Percentiles rank a stretch among this genome's conserved stretches.
phyloP scores from a whole-genome alignment of 2,329 filamentous ascomycete genomes.

The Aspergillus fumigatus region DNA sequence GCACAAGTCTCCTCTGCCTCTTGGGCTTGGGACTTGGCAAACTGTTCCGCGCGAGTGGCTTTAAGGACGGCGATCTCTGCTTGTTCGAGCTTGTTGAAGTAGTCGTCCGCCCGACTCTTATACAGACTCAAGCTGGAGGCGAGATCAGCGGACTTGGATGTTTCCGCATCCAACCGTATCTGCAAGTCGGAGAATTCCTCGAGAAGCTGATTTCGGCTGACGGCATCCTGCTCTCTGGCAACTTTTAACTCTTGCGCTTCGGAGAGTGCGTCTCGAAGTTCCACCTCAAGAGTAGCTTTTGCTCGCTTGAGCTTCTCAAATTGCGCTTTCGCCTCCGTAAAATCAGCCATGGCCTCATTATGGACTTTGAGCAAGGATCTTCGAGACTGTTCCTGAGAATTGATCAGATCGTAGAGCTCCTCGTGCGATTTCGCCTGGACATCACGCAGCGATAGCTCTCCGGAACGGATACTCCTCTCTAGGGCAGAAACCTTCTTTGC shows the following conservation, averaged over 20 bases:
- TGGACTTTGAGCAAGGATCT: slow-evolving; percentile 77
- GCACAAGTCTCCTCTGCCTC: slow-evolving; percentile 91
- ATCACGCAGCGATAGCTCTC: slow-evolving; percentile 83
- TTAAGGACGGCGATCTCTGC: slow-evolving; percentile 94
- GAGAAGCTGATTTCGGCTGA: slow-evolving; percentile 81
- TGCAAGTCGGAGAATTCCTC: slow-evolving; percentile 92
- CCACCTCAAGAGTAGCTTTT: slow-evolving; percentile 74
- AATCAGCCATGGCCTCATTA: slow-evolving; percentile 77
- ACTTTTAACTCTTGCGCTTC: slow-evolving; percentile 76
- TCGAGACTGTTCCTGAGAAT: slow-evolving; percentile 85
- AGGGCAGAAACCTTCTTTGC: slow-evolving; percentile 84
- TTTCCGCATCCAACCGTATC: slow-evolving; percentile 84
- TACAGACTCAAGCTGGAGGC: slow-evolving; percentile 80
- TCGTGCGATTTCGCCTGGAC: slow-evolving; percentile 91
- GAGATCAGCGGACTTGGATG: slow-evolving; percentile 78
- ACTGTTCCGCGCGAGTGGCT: slow-evolving; percentile 85
- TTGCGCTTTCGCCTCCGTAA: slow-evolving; percentile 79
- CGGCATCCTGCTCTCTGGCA: slow-evolving; percentile 78
- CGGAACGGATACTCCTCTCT: slow-evolving; percentile 80
- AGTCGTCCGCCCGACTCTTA: slow-evolving; percentile 88
- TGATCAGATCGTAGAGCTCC: slow-evolving; percentile 87
- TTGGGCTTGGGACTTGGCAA: slow-evolving; percentile 81
- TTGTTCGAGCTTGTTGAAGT: slow-evolving; percentile 95
- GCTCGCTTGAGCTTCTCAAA: slow-evolving; percentile 83
- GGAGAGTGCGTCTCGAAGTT: slow-evolving; percentile 76